Conservation (phyloP, 768 basidiomycete genomes). For the Lactifluus rugatus region DNA sequence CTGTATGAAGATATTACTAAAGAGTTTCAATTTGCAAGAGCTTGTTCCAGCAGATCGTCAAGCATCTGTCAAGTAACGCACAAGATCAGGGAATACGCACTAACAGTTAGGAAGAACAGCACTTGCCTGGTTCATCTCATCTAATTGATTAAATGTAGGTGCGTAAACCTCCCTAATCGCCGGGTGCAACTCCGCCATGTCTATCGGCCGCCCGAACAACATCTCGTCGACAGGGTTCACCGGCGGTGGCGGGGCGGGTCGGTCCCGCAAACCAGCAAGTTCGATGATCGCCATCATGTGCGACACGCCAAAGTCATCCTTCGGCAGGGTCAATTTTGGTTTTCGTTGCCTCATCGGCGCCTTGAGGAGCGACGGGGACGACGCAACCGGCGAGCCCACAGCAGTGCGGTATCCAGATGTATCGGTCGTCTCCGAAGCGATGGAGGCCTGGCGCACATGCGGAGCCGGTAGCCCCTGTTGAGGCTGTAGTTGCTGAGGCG, state of each 20-base stretch:
- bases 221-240: slow-evolving; percentile 62
- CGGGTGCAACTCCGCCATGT: slow-evolving; percentile 59
- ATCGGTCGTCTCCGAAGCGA: slow-evolving; percentile 15
- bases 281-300: slow-evolving; percentile 88
- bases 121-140: slow-evolving; percentile 70
- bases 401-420: slow-evolving; percentile 20
- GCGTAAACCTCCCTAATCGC: slow-evolving; percentile 62
- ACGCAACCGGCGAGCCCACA: slow-evolving; percentile 11
- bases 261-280: slow-evolving; percentile 36
- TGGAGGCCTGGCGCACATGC: slow-evolving; percentile 15
- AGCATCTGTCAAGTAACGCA: slow-evolving; percentile 17
- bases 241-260: slow-evolving; percentile 29
- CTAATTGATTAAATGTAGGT: slow-evolving; percentile 58
- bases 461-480: background rate
- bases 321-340: slow-evolving; percentile 41
- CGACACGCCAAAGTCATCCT: slow-evolving; percentile 77
- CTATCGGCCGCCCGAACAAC: slow-evolving; percentile 57
- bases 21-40: background rate
- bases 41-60: slow-evolving; percentile 22
- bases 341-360: slow-evolving; percentile 32
- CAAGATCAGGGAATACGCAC: background rate
- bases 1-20: background rate
- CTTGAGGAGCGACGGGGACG: slow-evolving; percentile 16
- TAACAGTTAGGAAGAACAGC: background rate
- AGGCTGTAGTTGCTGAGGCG: background rate